Base-by-base conservation (phyloP, 2,329 filamentous ascomycete genomes). In the Colletotrichum spaethianum region DNA sequence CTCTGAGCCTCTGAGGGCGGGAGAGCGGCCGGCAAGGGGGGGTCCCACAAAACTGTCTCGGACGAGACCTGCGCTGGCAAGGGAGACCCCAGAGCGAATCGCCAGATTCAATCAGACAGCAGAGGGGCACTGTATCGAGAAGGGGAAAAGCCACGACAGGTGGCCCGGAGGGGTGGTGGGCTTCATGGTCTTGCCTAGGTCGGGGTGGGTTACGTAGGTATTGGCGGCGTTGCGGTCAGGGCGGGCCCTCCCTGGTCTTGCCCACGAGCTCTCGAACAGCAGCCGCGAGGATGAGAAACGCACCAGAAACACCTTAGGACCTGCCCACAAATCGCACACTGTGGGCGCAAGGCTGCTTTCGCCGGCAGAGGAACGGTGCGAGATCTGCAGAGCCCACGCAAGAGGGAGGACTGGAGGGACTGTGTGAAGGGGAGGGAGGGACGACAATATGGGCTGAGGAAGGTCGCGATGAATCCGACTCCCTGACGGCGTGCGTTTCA, bases 401-500 rank as follows among this genome's bases (percentile, higher is more conserved):
- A 33, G 14, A 33, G 33, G n/a, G 50, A n/a, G n/a, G 18, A 68
- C 64, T 71, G 64, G 31, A 55, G 31, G 26, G 48, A 50, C 48
- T 50, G 48, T 70, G 62, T 26, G 48, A 60, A 48, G 46, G 31
- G 63, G 23, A 67, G 64, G 33, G 46, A 26, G 20, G 8, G 33
- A 53, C 26, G 28, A 38, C 53, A 12, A 50, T n/a, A 56, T 42
- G 50, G 62, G 62, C 62, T 64, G 62, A 44, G 50, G 65, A 59
- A 63, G 69, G 65, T 55, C 53, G 40, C 38, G 70, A 73, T 73
- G 70, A 73, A 70, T 73, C 70, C 53, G 33, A 63, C 61, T 73
- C 70, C 70, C 70, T 66, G 70, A 73, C 70, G 56, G 61, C 36
- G 40, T 63, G 60, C 46, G 70, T 73, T 73, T 73, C 70, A 73